Base-by-base conservation (phyloP, 371 early-diverging fungal genomes). In the Syncephalastrum sp. region DNA sequence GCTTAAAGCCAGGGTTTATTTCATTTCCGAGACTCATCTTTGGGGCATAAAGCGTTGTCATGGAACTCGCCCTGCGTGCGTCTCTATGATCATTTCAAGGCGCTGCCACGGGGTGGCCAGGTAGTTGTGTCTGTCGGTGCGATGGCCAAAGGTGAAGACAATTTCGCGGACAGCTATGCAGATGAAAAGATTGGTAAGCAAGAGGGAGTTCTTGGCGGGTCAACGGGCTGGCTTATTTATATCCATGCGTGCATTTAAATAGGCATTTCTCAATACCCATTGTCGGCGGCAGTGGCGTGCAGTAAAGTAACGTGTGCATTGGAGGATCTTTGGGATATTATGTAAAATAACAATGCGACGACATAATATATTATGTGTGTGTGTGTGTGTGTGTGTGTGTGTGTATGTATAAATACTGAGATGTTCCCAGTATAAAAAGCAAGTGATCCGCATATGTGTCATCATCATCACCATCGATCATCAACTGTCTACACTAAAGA, bases 121-220 rank as follows among this genome's bases (percentile, higher is more conserved):
- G 75, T 97, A 29, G 91, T 91, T 8, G 91, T 97, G 42, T 91
- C 93, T 43, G 89, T 99, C 19, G 98, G 98, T 15, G 98, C 98
- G 5, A 89, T 97, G 89, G 95, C 97, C 6, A 95, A 94, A 64
- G 98, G 99, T 14, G 79, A 79, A 51, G 97, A 97, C 65, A 84
- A 88, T 60, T 97, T 94, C 87, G 97, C 92, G 10, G 97, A 97
- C 68, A 68, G 77, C 25, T 91, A 89, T 61, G 88, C 86, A 25
- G 92, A 94, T 65, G 92, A 93, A 59, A 98, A 96, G 71, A 94
- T 98, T 56, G 78, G 77, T 66, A 66, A 62, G 53, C 10, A 6
- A 6, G 14, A 42, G 13, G 12, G 15, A 16, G 21, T 21, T 21
- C 2, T 45, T 45, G 45, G 8, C 4, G 24, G 15, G 15, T 44